Base-by-base conservation (phyloP, 805 yeast genomes). In the Phaffomyces opuntiae region DNA sequence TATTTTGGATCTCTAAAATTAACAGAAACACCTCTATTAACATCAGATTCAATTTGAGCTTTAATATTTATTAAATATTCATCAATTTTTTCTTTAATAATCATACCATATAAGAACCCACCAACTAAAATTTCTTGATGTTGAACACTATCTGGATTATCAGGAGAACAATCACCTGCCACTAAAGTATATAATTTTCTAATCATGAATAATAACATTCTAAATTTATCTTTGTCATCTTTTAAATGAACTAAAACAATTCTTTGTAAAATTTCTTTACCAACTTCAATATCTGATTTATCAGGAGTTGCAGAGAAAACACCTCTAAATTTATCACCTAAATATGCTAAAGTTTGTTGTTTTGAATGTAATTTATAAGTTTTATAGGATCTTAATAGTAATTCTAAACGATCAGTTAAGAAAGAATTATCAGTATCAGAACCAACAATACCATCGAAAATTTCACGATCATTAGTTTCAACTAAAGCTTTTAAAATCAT, bases 81-180 rank as follows among this genome's bases (percentile, higher is more conserved):
- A 56, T 93, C 99, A 51, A 93, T 81, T 64, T 93, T 93, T 68
- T 93, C 99, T 66, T 93, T 93, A 59, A 93, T 67, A 54, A 93
- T 91, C 96, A 90, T 90, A 55, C 97, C 97, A 57, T 88, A 93
- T 45, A 93, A 73, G 77, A 93, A 87, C 14, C 99, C 99, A 53
- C 98, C 98, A 47, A 93, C 75, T 51, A 93, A 69, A 31, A 93
- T 87, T 69, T 93, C 99, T 69, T 93, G 99, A 73, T 93, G 97
- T 73, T 93, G 99, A 9, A 96, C 87, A 42, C 98, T 95, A 81
- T 93, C 99, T 63, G 99, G 99, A 69, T 93, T 93, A 66, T 93
- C 99, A 16, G 96, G 91, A 44, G 90, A 72, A 66, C 97, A 91
- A 63, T 91, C 96, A 49, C 97, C 97, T 34, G 96, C 96, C 39